Conservation (phyloP, 495 filamentous ascomycete species). For the Aspergillus sparsus region DNA sequence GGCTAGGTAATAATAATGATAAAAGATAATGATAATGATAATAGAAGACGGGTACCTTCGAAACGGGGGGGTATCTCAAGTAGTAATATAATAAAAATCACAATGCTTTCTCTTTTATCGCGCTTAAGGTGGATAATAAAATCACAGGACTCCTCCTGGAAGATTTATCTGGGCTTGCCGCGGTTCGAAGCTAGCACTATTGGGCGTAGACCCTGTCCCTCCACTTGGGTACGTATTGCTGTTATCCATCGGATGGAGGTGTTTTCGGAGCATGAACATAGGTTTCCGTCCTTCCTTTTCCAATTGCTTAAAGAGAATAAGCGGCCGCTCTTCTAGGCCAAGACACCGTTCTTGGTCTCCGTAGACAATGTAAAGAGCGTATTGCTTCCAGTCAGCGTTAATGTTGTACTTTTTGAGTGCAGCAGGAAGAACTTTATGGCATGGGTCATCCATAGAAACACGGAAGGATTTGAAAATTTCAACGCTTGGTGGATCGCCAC, state of each 20-base stretch:
- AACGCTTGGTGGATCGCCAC: constrained; percentile 54
- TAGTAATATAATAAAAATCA: constrained; percentile 22
- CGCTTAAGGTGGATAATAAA: background rate
- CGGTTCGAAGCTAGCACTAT: constrained; percentile 45
- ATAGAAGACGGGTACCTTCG: background rate
- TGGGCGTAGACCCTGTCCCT: constrained; percentile 36
- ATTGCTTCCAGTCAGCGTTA: constrained; percentile 93
- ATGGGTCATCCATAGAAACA: constrained; percentile 96
- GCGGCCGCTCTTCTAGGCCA: constrained; percentile 84
- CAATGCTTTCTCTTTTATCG: constrained; percentile 2
- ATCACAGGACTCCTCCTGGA: constrained; percentile 48
- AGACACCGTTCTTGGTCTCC: constrained; percentile 96
- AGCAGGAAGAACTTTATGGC: constrained; percentile 93
- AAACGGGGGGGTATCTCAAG: constrained; percentile 35
- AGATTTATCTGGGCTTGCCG: constrained; percentile 45
- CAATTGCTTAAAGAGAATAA: constrained; percentile 95
- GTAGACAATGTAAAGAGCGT: constrained; percentile 96
- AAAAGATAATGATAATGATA: too few species aligned
- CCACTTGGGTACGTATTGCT: constrained; percentile 27
- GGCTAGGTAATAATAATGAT: too few species aligned
- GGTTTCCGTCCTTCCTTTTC: constrained; percentile 96
- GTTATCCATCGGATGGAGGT: constrained; percentile 34
- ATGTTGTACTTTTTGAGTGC: constrained; percentile 98
- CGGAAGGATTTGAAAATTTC: constrained; percentile 99
- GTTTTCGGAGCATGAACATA: constrained; percentile 96